These are phyloP conservation scores for Collybia nuda DNA, from an alignment of 768 basidiomycete genomes.

Conservation along the genomic window DNA sequence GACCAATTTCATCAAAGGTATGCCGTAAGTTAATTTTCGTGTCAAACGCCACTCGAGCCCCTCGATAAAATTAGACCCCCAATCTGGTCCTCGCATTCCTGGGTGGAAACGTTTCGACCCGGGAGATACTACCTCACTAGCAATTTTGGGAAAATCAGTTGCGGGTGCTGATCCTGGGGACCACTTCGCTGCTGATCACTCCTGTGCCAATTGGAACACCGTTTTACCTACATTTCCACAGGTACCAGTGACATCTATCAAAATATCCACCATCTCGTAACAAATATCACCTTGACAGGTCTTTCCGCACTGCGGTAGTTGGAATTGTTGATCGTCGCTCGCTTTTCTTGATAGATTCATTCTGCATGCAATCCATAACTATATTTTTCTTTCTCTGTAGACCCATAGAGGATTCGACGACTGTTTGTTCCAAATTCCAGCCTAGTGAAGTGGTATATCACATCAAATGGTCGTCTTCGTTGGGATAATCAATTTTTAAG, in stretches of 20 bases:
- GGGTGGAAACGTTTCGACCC: slow-evolving; percentile 28
- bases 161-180: slow-evolving; percentile 25
- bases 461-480: too few species aligned
- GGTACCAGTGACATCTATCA: slow-evolving; percentile 7
- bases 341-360: too few species aligned
- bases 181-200: slow-evolving; percentile 21
- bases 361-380: too few species aligned
- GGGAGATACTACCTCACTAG: slow-evolving; percentile 21
- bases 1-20: slow-evolving; percentile 36
- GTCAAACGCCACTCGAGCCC: neutral
- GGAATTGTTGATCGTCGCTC: slow-evolving; percentile 18
- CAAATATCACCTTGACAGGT: slow-evolving; percentile 10
- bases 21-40: neutral
- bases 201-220: slow-evolving; percentile 29
- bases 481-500: too few species aligned
- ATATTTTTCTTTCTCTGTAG: too few species aligned
- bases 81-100: slow-evolving; percentile 23
- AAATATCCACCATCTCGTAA: neutral
- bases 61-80: slow-evolving; percentile 19
- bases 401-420: too few species aligned
- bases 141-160: slow-evolving; percentile 24
- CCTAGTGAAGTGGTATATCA: too few species aligned
- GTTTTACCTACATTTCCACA: slow-evolving; percentile 28
- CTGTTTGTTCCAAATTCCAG: too few species aligned
- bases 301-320: slow-evolving; percentile 25